Evolutionary conservation across 2,329 filamentous ascomycete genomes (phyloP).

Genomic region (Aspergillus felis): DNA sequence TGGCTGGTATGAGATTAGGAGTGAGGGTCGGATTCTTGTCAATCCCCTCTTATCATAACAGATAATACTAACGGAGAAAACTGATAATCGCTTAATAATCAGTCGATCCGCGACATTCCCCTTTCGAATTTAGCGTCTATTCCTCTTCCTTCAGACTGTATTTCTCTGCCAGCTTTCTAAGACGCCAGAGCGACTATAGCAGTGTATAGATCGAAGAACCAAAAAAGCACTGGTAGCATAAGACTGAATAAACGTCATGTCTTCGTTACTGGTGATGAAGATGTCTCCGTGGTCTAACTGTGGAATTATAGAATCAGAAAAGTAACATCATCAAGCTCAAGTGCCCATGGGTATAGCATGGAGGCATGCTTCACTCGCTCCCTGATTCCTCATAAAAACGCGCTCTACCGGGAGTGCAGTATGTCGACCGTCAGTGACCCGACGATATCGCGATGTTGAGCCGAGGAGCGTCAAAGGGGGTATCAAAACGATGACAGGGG

Average conservation of each 20-base stretch:
- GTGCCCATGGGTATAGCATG: background rate
- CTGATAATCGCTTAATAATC: too few relatives aligned
- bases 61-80: too few relatives aligned
- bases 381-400: background rate
- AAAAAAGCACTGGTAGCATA: background rate
- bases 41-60: too few relatives aligned
- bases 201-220: background rate
- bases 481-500: background rate
- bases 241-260: background rate
- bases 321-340: background rate
- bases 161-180: too few relatives aligned
- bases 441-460: background rate
- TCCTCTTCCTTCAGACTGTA: too few relatives aligned
- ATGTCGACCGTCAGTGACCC: too few relatives aligned
- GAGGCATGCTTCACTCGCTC: background rate
- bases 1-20: too few relatives aligned
- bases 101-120: too few relatives aligned
- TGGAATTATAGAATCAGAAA: background rate
- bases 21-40: too few relatives aligned
- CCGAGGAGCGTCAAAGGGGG: background rate
- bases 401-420: too few relatives aligned
- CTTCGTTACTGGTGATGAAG: background rate
- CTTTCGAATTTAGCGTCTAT: too few relatives aligned
- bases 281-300: background rate
- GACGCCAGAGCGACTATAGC: background rate